Percentiles rank a stretch among this genome's conserved stretches.
phyloP scores from a whole-genome alignment of 495 filamentous ascomycete genomes.

The Mycothermus thermophilus region DNA sequence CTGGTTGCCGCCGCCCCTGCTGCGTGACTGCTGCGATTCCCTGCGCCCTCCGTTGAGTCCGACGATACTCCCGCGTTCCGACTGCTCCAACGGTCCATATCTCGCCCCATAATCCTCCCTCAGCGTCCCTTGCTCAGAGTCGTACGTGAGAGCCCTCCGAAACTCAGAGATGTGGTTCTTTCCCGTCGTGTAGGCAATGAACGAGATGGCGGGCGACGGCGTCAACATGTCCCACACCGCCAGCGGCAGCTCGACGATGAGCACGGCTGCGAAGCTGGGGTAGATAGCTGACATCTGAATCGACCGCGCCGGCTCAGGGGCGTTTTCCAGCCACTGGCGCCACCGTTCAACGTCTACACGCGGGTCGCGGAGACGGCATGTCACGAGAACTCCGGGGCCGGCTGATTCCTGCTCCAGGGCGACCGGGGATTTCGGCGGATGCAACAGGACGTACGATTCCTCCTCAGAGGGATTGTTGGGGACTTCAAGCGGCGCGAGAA shows the following conservation, averaged over 20 bases:
- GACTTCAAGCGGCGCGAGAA: slow-evolving; percentile 4
- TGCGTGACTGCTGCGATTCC: too few relatives aligned
- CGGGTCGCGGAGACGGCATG: slow-evolving; percentile 3
- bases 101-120: too few relatives aligned
- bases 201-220: not conserved
- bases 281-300: slow-evolving; percentile 7
- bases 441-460: slow-evolving; percentile 2
- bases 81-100: too few relatives aligned
- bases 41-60: too few relatives aligned
- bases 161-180: slow-evolving; percentile 1
- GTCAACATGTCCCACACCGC: slow-evolving; percentile 9
- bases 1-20: too few relatives aligned
- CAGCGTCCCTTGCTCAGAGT: not conserved
- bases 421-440: not conserved
- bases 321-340: slow-evolving; percentile 5
- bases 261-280: slow-evolving; percentile 3
- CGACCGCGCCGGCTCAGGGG: not conserved
- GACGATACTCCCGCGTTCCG: too few relatives aligned
- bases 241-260: slow-evolving; percentile 9
- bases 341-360: slow-evolving; percentile 3
- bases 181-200: slow-evolving; percentile 6
- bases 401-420: too few relatives aligned
- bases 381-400: slow-evolving; percentile 4
- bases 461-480: not conserved
- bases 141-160: not conserved